Base-by-base conservation (phyloP, 768 basidiomycete genomes). In the Leccinum rimulosum region DNA sequence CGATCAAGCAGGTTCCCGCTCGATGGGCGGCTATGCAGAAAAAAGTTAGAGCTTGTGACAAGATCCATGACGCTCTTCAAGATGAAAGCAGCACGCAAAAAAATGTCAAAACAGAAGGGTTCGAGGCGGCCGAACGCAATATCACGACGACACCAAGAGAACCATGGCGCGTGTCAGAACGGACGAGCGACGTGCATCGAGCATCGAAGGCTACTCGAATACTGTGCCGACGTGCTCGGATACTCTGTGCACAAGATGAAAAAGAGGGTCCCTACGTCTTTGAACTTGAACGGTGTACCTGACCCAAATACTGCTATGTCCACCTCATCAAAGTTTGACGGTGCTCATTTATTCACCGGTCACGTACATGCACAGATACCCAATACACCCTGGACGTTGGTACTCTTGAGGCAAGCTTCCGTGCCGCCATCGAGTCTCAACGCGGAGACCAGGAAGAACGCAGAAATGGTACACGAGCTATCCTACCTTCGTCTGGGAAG, bases 291-390 rank as follows among this genome's bases (percentile, higher is more conserved):
- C 33, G 33, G 74, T 19, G 58, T 33, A 12, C 55, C 72, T 25
- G 78, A 81, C 43, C 58, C 59, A 49, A 80, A 83, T 54, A 36
- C 60, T 49, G 61, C 73, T 15, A 73, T 76, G 3, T 76, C 80
- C 1, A 73, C 79, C 14, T 75, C 82, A 7, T 75, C 80, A 19
- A 84, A 83, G 43, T 95, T 95, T 69, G 90, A 91, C 56, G 91
- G 91, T 12, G 84, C 87, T 0, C 91, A 93, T 74, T 79, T 94
- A 54, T 93, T 93, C 63, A 90, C 93, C 0, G 92, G 93, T 0
- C 89, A 93, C 64, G 84, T 82, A 5, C 81, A 85, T 48, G 82
- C 89, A 5, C 74, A 89, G 17, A 75, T 88, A 0, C 75, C 76
- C 31, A 71, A 78, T 45, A 76, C 77, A 5, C 74, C 81, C 1